These are phyloP conservation scores for Beauveria asiatica DNA, from an alignment of 2,329 filamentous ascomycete species.

Conservation along the genomic window DNA sequence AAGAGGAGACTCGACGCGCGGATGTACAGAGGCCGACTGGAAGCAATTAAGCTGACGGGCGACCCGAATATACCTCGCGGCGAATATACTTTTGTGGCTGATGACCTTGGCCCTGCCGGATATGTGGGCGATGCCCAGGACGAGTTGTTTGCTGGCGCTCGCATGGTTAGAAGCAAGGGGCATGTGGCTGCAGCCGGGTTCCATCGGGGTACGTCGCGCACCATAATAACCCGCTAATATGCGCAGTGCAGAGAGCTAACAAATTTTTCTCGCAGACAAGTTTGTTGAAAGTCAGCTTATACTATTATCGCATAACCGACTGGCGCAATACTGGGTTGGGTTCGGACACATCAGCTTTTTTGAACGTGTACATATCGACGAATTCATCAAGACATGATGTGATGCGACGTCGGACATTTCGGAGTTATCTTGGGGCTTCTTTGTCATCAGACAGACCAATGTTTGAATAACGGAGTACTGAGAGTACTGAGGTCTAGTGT, in stretches of 20 bases:
- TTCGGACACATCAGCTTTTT: constrained; percentile 54
- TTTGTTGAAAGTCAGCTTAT: constrained; percentile 72
- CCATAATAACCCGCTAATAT: constrained; percentile 1
- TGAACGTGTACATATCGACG: constrained; percentile 50
- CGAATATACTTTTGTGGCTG: constrained; percentile 70
- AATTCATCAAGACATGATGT: constrained; percentile 29
- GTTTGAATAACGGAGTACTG: not conserved
- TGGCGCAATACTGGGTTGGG: constrained; percentile 75
- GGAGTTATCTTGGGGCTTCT: not conserved
- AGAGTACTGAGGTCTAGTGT: not conserved
- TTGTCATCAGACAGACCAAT: not conserved
- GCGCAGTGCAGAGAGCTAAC: not conserved
- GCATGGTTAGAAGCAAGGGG: constrained; percentile 64
- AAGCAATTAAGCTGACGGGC: constrained; percentile 85
- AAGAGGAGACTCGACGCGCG: constrained; percentile 35
- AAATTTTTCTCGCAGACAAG: constrained; percentile 42
- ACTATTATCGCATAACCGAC: constrained; percentile 63
- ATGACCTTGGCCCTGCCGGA: constrained; percentile 64
- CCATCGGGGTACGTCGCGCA: constrained; percentile 49
- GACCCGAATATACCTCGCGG: constrained; percentile 85
- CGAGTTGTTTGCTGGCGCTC: constrained; percentile 60
- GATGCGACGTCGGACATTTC: not conserved
- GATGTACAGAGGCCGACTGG: constrained; percentile 58
- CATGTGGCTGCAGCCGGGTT: constrained; percentile 74
- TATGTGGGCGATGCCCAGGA: constrained; percentile 57